Evolutionary conservation across 2,329 filamentous ascomycete genomes (phyloP), one percentile per base, ranked within the genome.

Genomic region (Nannizziopsis barbatae): DNA sequence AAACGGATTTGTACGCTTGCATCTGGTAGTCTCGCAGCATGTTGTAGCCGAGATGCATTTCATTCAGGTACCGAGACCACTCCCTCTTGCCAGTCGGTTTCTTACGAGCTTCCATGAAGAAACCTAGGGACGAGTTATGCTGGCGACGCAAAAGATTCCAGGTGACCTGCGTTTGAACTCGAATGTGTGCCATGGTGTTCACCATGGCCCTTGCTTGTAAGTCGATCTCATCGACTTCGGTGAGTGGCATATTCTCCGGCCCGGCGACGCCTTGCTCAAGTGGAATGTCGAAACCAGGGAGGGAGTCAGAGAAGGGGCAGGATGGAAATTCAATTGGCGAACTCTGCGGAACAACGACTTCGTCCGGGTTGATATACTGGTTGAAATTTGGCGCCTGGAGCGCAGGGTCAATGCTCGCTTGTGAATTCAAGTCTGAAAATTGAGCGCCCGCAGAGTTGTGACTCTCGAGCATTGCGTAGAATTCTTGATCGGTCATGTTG

Each of bases 1-100:
- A 47, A 11, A 47, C 36, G 4, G 45, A 20, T 14, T 42, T 47
- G 18, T 47, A 47, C 2, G 45, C 37, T 11, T 47, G 45, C 45
- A 47, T 47, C 15, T 47, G 45, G 20, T 47, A 47, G 37, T 47
- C 45, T n/a, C 45, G 41, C 22, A 47, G 27, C 45, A 47, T 42
- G 39, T 47, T 47, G 30, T 47, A 47, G 15, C 20, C 42, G 15
- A 47, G 17, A 1, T 27, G 15, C 45, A 47, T 47, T 27, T 47
- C 45, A 12, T 42, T 38, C 17, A 47, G n/a, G 32, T 47, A 47
- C 20, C 38, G 45, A 4, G 35, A 12, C 45, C 45, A 47, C 7
- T 22, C 20, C 7, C 5, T 17, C 12, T 42, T n/a, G 5, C 37
- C 45, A 4, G 1, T 12, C 2, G 45, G 45, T 12, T 30, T 33